Base-by-base conservation (phyloP, 2,329 filamentous ascomycete genomes). In the Nothophoma quercina region DNA sequence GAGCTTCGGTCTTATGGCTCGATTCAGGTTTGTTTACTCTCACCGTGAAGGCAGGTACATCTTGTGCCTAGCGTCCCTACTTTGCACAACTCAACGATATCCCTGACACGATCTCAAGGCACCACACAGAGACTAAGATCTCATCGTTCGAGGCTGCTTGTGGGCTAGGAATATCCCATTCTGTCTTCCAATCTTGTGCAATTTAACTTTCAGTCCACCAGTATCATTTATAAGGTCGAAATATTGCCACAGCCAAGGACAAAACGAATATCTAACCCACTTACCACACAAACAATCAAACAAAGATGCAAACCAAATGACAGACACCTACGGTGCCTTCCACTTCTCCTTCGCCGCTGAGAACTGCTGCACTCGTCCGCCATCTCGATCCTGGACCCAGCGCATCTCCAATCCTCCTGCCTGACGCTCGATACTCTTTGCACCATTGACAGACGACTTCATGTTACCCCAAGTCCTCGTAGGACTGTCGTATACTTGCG, bases 1-100 rank as follows among this genome's bases (percentile, higher is more conserved):
- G 12, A 10, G n/a, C 12, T 32, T 47, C 9, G 15, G 28, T 39
- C 26, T 26, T 19, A 12, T 44, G 33, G 12, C 25, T 36, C 7
- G 33, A 25, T 19, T 44, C 21, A 47, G 26, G 7, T 22, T 16
- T 19, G 26, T 38, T 39, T 28, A 32, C 47, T 38, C 15, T 50
- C 40, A 44, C 28, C 15, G 39, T 44, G 40, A 39, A 21, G 35
- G 35, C 21, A 40, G 35, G 35, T 28, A 22, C 35, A 15, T 19
- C 32, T 21, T 3, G 2, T 21, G 32, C 9, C 10, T 22, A 38
- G 22, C 19, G 12, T n/a, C n/a, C n/a, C n/a, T n/a, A n/a, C n/a
- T n/a, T n/a, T n/a, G n/a, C n/a, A n/a, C n/a, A n/a, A n/a, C n/a
- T n/a, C n/a, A n/a, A n/a, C n/a, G n/a, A n/a, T n/a, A n/a, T n/a